Evolutionary conservation across 805 yeast genomes (phyloP), one percentile per base, ranked within the genome.

Genomic region (Scheffersomyces lignosus): DNA sequence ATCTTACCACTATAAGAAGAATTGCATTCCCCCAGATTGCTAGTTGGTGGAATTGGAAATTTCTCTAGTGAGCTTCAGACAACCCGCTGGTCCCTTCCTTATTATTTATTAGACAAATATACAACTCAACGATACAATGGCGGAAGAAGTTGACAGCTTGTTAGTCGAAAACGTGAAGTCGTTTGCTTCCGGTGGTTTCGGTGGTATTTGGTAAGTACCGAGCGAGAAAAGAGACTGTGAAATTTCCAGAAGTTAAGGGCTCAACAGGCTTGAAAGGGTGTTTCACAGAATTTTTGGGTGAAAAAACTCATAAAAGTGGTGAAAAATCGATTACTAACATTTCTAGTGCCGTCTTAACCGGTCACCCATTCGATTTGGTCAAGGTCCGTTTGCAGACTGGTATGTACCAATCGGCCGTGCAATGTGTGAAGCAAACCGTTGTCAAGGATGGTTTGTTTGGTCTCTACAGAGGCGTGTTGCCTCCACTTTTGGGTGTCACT

Each of bases 401-500:
- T 51, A 77, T 83, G 31, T 80, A 78, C 49, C 61, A 71, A 5
- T 71, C 85, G 5, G 74, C 95, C 8, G 44, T 74, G 2, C 78
- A 77, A 28, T 91, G 93, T n/a, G 71, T 88, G 16, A 75, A 69
- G 47, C 74, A 73, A 23, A 89, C 95, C 3, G 44, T 91, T 25
- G 75, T 75, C n/a, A 73, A 74, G 18, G 88, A 84, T 44, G 96
- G 96, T 0, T 77, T 80, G 3, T 47, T 71, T 17, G 97, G 98
- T 1, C 79, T 91, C 47, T 91, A 91, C 64, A 73, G 95, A 55
- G 99, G 99, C 41, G 97, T 93, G 22, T 72, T 86, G 9, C 96
- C 98, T 10, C 99, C 99, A 3, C 66, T 91, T 35, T 58, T 87
- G n/a, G 99, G 99, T 16, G 97, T 91, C 15, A 93, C 98, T 0